Evolutionary conservation across 345 rosid species (phyloP).

Genomic region (Ceriops zippeliana): DNA sequence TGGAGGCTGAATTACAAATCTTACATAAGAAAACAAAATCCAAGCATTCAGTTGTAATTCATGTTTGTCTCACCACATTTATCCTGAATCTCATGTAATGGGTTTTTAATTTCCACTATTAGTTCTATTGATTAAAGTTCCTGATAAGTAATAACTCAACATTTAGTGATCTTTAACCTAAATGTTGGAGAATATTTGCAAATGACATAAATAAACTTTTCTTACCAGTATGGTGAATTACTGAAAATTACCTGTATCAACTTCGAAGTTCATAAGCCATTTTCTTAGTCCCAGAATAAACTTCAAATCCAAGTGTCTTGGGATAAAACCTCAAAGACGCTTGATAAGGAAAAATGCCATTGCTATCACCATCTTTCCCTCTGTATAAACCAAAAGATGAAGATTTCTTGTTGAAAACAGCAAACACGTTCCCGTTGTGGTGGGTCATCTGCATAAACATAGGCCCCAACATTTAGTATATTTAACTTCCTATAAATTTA

Average conservation of each 20-base stretch:
- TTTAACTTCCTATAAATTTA: not conserved
- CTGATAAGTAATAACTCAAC: too few species aligned
- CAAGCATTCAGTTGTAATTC: too few species aligned
- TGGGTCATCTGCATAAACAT: slow-evolving; percentile 41
- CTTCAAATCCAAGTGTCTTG: slow-evolving; percentile 42
- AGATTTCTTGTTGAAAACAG: slow-evolving; percentile 46
- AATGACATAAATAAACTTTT: not conserved
- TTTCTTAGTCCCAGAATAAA: slow-evolving; percentile 40
- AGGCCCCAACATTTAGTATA: not conserved
- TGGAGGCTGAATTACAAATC: not conserved
- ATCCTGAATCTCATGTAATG: not conserved
- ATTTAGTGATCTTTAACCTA: not conserved
- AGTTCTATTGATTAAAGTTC: too few species aligned
- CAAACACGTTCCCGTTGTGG: slow-evolving; percentile 42
- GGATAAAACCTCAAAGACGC: slow-evolving; percentile 43
- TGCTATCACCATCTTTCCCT: slow-evolving; percentile 27
- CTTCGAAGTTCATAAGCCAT: slow-evolving; percentile 32
- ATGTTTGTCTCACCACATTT: not conserved
- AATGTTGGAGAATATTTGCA: not conserved
- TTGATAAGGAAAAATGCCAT: slow-evolving; percentile 53
- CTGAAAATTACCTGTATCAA: slow-evolving; percentile 41
- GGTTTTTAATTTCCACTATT: not conserved
- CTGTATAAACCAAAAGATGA: slow-evolving; percentile 70
- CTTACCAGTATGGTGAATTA: not conserved
- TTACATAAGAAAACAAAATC: not conserved